phyloP scores from a whole-genome alignment of 441 rosid species.

The Adansonia gregorii region DNA sequence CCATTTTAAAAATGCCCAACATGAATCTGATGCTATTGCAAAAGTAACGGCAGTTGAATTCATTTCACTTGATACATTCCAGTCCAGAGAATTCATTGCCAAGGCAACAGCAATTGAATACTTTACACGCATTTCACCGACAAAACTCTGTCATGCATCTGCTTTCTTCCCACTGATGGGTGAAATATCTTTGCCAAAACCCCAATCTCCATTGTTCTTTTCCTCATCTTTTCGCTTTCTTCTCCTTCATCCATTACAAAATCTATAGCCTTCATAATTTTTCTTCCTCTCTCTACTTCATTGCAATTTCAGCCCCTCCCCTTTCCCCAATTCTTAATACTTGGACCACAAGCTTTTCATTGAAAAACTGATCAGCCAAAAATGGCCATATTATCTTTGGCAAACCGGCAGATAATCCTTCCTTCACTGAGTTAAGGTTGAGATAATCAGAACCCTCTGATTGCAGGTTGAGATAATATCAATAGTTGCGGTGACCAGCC shows the following conservation, averaged over 20 bases:
- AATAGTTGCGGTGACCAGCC: conserved; percentile 53
- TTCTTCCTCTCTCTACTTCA: conserved; percentile 41
- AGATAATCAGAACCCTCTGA: conserved; percentile 42
- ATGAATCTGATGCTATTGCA: too few relatives aligned
- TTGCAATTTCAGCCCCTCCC: conserved; percentile 30
- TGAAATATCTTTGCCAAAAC: conserved; percentile 41
- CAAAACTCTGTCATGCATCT: too few relatives aligned
- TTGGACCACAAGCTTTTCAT: conserved; percentile 39
- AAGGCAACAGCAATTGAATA: too few relatives aligned
- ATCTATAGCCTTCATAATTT: conserved; percentile 33
- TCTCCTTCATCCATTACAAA: conserved; percentile 36
- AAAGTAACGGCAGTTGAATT: too few relatives aligned
- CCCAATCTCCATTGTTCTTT: conserved; percentile 34
- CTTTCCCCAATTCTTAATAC: conserved; percentile 36
- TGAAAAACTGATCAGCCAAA: conserved; percentile 43
- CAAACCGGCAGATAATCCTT: conserved; percentile 34
- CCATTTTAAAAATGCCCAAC: too few relatives aligned
- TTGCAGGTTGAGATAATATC: conserved; percentile 41
- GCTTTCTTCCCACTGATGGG: background rate
- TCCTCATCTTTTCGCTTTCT: conserved; percentile 38
- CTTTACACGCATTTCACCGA: too few relatives aligned
- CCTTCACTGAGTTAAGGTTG: conserved; percentile 34
- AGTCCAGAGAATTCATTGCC: too few relatives aligned
- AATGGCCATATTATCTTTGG: conserved; percentile 54
- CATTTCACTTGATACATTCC: too few relatives aligned